phyloP scores from a whole-genome alignment of 2,329 filamentous ascomycete genomes.

The Venturia asperata region DNA sequence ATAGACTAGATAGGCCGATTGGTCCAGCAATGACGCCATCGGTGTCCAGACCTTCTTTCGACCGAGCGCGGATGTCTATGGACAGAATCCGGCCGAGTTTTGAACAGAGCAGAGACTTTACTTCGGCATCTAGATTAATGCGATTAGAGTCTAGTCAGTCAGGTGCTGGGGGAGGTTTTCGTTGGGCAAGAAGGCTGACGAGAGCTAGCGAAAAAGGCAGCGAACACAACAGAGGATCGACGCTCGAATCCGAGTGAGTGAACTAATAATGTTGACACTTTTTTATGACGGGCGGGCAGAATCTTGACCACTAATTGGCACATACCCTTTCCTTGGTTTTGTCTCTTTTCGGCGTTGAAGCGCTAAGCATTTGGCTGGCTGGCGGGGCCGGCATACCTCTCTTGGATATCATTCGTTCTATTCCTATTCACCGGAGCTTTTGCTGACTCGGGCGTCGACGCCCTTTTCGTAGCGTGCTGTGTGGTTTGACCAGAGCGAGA shows the following conservation, averaged over 20 bases:
- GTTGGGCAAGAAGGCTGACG: slow-evolving; percentile 17
- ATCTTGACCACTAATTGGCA: slow-evolving; percentile 10
- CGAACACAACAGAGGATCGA: slow-evolving; percentile 1
- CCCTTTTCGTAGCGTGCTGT: background rate
- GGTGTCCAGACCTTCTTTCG: slow-evolving; percentile 78
- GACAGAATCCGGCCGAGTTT: slow-evolving; percentile 78
- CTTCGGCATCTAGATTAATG: slow-evolving; percentile 75
- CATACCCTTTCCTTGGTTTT: slow-evolving; percentile 5
- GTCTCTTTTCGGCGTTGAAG: slow-evolving; percentile 9
- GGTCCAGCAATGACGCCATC: slow-evolving; percentile 34
- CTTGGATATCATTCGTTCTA: slow-evolving; percentile 14
- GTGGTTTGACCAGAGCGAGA: slow-evolving; percentile 1
- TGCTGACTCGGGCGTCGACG: background rate
- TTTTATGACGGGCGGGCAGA: slow-evolving; percentile 9
- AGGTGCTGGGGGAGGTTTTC: slow-evolving; percentile 1
- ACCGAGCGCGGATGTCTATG: slow-evolving; percentile 78
- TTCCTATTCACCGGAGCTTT: slow-evolving; percentile 4
- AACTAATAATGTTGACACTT: slow-evolving; percentile 12
- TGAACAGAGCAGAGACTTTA: slow-evolving; percentile 84
- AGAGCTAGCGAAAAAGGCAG: slow-evolving; percentile 17
- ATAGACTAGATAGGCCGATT: background rate
- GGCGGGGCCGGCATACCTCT: slow-evolving; percentile 4
- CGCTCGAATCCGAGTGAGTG: background rate
- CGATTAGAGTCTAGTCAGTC: slow-evolving; percentile 55
- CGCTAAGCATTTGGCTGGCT: slow-evolving; percentile 5